Conservation (phyloP, 2,329 filamentous ascomycete genomes). For the Hysterium pulicare region DNA sequence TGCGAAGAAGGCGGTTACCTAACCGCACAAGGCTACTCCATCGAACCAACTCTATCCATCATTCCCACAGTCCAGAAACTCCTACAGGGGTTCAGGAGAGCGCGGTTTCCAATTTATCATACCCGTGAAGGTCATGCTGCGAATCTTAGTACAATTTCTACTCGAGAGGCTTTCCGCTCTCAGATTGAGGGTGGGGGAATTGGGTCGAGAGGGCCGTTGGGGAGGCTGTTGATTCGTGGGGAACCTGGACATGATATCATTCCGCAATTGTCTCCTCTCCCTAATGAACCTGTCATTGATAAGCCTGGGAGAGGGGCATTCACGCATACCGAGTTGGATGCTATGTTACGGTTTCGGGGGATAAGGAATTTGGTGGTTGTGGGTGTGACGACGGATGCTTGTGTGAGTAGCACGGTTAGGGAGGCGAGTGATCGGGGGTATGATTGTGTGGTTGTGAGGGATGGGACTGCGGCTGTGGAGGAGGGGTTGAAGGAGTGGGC, state of each 20-base stretch:
- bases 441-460: conserved; percentile 52
- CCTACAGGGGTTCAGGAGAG: conserved; percentile 40
- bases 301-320: conserved; percentile 55
- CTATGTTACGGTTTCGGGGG: conserved; percentile 49
- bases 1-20: conserved; percentile 50
- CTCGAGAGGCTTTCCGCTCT: conserved; percentile 53
- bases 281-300: conserved; percentile 51
- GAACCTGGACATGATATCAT: conserved; percentile 58
- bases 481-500: conserved; percentile 28
- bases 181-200: conserved; percentile 45
- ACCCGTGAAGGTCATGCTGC: conserved; percentile 54
- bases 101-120: conserved; percentile 45
- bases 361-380: conserved; percentile 52
- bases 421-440: conserved; percentile 56
- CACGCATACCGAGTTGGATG: conserved; percentile 53
- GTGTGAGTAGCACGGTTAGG: conserved; percentile 54
- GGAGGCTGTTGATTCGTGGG: conserved; percentile 57
- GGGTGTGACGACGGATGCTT: conserved; percentile 56
- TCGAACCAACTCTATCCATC: conserved; percentile 40
- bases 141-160: conserved; percentile 55
- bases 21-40: conserved; percentile 45
- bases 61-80: conserved; percentile 43
- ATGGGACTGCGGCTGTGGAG: conserved; percentile 39
- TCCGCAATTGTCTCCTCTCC: conserved; percentile 49
- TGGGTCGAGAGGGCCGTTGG: conserved; percentile 52